phyloP scores from a whole-genome alignment of 441 rosid genomes.

The Jatropha multifida region DNA sequence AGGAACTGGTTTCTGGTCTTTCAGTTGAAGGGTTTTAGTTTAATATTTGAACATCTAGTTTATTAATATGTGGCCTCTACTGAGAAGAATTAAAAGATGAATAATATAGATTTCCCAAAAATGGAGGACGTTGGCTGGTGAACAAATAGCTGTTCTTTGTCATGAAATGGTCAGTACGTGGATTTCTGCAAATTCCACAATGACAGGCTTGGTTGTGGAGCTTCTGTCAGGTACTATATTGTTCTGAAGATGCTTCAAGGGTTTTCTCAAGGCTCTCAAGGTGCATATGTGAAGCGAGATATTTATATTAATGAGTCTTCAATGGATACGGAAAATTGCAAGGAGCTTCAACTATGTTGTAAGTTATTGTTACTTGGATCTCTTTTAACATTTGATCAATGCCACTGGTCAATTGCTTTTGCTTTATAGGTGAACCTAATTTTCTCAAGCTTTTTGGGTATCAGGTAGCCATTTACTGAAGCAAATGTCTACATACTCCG shows the following conservation, averaged over 20 bases:
- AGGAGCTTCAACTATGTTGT: not conserved
- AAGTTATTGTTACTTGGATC: not conserved
- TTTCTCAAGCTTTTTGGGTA: not conserved
- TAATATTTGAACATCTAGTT: not conserved
- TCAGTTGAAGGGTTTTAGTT: not conserved
- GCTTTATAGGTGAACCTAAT: not conserved
- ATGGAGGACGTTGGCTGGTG: not conserved
- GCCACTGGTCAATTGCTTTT: not conserved
- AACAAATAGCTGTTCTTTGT: not conserved
- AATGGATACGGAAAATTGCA: not conserved
- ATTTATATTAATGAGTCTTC: not conserved
- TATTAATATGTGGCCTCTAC: not conserved
- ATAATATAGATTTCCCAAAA: not conserved
- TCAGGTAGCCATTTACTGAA: not conserved
- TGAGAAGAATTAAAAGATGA: not conserved
- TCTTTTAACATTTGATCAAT: not conserved
- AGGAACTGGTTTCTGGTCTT: constrained; percentile 13
- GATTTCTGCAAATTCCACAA: not conserved
- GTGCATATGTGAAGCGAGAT: not conserved
- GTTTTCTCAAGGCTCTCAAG: too few relatives aligned
- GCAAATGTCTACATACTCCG: not conserved
- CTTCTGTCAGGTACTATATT: not conserved
- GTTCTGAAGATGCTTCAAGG: not conserved
- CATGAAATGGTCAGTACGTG: not conserved
- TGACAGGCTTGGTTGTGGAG: not conserved